Conservation (phyloP, 805 yeast species). For the Candida caryicola region DNA sequence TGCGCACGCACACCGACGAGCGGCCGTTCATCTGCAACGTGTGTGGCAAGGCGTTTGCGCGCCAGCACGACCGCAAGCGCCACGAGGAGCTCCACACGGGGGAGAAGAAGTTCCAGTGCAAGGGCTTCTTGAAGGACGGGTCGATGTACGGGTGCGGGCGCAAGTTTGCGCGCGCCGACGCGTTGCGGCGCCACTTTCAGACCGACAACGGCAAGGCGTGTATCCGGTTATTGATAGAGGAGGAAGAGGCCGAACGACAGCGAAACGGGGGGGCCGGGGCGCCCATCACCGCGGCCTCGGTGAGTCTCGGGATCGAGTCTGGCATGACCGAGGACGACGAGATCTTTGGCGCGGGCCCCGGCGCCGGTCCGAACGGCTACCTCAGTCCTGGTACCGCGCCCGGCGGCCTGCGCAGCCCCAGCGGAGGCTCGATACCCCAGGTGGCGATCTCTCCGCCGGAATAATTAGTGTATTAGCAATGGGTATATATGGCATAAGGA, state of each 20-base stretch:
- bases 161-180: slow-evolving; percentile 46
- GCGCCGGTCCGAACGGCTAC: slow-evolving; percentile 8
- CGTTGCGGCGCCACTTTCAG: slow-evolving; percentile 44
- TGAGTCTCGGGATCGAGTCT: neutral
- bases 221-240: slow-evolving; percentile 39
- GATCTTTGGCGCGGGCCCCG: neutral
- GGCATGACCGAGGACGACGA: neutral
- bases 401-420: slow-evolving; percentile 5
- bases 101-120: slow-evolving; percentile 70
- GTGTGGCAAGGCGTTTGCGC: slow-evolving; percentile 73
- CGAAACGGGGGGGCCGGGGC: slow-evolving; percentile 8
- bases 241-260: slow-evolving; percentile 29
- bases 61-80: slow-evolving; percentile 45
- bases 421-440: slow-evolving; percentile 21
- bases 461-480: slow-evolving; percentile 4
- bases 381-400: slow-evolving; percentile 17
- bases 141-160: slow-evolving; percentile 46
- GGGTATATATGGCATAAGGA: slow-evolving; percentile 2
- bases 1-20: slow-evolving; percentile 86
- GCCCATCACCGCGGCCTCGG: slow-evolving; percentile 6
- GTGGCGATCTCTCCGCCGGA: slow-evolving; percentile 43
- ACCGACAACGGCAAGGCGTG: slow-evolving; percentile 47
- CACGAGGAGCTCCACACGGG: slow-evolving; percentile 65
- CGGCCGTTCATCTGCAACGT: slow-evolving; percentile 69
- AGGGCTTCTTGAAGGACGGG: slow-evolving; percentile 49